A percentile compares a stretch with the other conserved stretches of the same genome.
Evolutionary conservation across 257 asterid species (phyloP).

Genomic region (Nicotiana knightiana): DNA sequence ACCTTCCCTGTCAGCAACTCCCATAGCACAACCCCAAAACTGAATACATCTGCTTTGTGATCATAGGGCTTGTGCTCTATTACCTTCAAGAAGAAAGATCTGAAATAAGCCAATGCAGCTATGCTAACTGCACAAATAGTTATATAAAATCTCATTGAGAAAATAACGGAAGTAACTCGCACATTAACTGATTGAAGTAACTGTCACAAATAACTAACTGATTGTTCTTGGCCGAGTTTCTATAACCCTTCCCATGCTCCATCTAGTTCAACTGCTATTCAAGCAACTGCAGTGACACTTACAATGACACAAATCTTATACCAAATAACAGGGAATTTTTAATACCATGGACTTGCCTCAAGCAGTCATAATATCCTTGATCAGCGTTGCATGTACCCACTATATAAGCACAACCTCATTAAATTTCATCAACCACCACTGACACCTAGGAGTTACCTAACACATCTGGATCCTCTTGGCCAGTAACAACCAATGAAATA

Average conservation of each 20-base stretch:
- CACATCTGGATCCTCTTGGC: background rate
- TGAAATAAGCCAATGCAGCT: conserved; percentile 18
- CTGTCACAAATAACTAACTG: background rate
- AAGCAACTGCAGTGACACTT: background rate
- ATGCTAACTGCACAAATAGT: background rate
- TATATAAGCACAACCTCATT: background rate
- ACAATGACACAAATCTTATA: background rate
- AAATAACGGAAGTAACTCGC: background rate
- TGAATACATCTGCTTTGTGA: conserved; percentile 91
- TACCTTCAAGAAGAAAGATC: conserved; percentile 51
- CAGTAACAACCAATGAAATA: background rate
- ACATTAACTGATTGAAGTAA: background rate
- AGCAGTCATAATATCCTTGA: conserved; percentile 5
- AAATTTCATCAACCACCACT: background rate
- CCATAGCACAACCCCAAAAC: conserved; percentile 93
- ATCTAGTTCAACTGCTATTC: background rate
- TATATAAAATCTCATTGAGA: background rate
- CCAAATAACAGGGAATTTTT: background rate
- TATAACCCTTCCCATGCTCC: background rate
- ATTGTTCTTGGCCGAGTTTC: background rate
- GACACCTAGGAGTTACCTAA: background rate
- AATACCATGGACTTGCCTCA: background rate
- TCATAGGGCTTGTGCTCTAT: conserved; percentile 93
- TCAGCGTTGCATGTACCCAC: background rate
- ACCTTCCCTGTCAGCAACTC: conserved; percentile 96